phyloP scores from a whole-genome alignment of 2,329 filamentous ascomycete genomes.

The Aspergillus sp. region DNA sequence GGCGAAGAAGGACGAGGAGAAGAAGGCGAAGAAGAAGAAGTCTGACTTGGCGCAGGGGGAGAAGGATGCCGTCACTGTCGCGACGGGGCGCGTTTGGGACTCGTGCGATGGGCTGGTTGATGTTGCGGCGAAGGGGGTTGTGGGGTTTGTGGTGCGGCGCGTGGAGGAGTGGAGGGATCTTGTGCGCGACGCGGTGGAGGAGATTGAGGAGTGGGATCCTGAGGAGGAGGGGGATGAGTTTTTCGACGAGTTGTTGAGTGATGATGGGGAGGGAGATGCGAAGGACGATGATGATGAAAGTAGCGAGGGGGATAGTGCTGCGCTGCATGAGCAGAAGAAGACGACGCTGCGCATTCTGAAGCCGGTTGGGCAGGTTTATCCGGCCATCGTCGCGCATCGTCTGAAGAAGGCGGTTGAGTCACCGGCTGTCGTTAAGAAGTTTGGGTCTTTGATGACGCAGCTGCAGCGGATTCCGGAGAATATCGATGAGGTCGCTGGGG shows the following conservation, averaged over 20 bases:
- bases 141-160: slow-evolving; percentile 67
- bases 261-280: slow-evolving; percentile 23
- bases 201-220: slow-evolving; percentile 84
- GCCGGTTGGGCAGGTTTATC: slow-evolving; percentile 42
- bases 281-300: slow-evolving; percentile 17
- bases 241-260: slow-evolving; percentile 36
- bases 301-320: slow-evolving; percentile 29
- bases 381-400: slow-evolving; percentile 41
- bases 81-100: slow-evolving; percentile 79
- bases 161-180: slow-evolving; percentile 72
- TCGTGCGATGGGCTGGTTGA: slow-evolving; percentile 71
- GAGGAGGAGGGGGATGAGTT: slow-evolving; percentile 63
- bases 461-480: slow-evolving; percentile 38
- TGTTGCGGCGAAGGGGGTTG: slow-evolving; percentile 65
- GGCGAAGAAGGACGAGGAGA: slow-evolving; percentile 42
- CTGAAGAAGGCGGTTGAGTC: slow-evolving; percentile 33
- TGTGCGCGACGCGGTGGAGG: slow-evolving; percentile 77
- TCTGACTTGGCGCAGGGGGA: slow-evolving; percentile 25
- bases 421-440: slow-evolving; percentile 18
- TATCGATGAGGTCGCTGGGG: slow-evolving; percentile 46
- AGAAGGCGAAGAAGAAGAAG: slow-evolving; percentile 25
- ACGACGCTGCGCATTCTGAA: slow-evolving; percentile 41
- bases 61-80: slow-evolving; percentile 57
- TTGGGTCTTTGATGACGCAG: slow-evolving; percentile 35
- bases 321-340: slow-evolving; percentile 40